Evolutionary conservation across 371 early-diverging fungal genomes (phyloP), one percentile per base, ranked within the genome.

Genomic region (Mortierella sp.): DNA sequence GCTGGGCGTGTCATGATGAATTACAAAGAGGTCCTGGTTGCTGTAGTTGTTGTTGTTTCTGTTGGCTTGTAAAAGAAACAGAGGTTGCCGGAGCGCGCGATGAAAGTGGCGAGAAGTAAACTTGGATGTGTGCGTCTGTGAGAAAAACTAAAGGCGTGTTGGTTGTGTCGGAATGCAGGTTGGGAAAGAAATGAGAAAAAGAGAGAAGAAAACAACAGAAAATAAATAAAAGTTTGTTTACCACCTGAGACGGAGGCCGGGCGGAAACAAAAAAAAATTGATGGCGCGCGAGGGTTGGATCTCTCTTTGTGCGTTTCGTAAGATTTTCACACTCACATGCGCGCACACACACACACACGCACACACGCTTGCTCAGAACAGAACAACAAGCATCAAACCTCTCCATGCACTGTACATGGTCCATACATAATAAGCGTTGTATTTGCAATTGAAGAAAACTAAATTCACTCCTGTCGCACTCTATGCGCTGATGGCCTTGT

Each of bases 401-500:
- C 6, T 40, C 43, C 43, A 40, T n/a, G n/a, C 43, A 2, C 43
- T 40, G 43, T 40, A 2, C 43, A 40, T 40, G 43, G 6, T 40
- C 43, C 43, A 40, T 40, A 40, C 43, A 40, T 40, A 40, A 40
- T 40, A 40, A 40, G 6, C 43, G 43, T 40, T 40, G 43, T 40
- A 40, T 40, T 40, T 40, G 43, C 43, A 40, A 40, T 40, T 40
- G 6, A 40, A 40, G 6, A 4, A 40, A 40, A 40, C 43, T 40
- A 40, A 2, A 40, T 40, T 40, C 43, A 40, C 43, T 40, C 43
- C 43, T 59, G 13, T 31, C 34, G 2, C 34, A 34, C 34, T 54
- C 61, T 72, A 80, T 73, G 69, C 79, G 37, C 43, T 40, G 6
- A 85, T 46, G 19, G 72, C 82, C 77, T 76, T 81, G 86, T 85